Evolutionary conservation across 768 basidiomycete species (phyloP).

Genomic region (Xerocomus potaroensis): DNA sequence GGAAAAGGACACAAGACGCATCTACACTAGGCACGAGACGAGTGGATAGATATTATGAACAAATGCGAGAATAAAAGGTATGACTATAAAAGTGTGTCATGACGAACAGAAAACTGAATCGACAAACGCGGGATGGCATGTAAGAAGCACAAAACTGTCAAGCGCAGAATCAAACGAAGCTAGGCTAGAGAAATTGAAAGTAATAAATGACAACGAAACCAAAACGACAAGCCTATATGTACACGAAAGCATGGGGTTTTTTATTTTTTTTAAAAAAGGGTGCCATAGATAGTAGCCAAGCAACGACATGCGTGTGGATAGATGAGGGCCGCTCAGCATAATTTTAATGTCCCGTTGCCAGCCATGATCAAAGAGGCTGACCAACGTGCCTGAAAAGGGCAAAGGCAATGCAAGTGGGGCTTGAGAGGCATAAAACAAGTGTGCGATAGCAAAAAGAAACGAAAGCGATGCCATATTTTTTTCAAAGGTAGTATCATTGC

Average conservation of each 20-base stretch:
- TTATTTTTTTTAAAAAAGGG: constrained; percentile 3
- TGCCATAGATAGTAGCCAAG: constrained; percentile 29
- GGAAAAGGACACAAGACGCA: constrained; percentile 11
- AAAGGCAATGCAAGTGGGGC: constrained; percentile 21
- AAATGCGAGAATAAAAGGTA: constrained; percentile 17
- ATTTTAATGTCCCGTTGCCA: constrained; percentile 24
- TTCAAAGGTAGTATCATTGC: constrained; percentile 13
- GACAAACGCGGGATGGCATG: constrained; percentile 13
- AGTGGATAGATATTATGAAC: constrained; percentile 31
- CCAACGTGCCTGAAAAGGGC: constrained; percentile 9
- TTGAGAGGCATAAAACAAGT: constrained; percentile 14
- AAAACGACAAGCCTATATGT: constrained; percentile 21
- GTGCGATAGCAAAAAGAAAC: constrained; percentile 24
- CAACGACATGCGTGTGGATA: constrained; percentile 15
- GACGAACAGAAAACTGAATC: background rate
- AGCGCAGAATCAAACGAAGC: constrained; percentile 7
- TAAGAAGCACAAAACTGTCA: constrained; percentile 11
- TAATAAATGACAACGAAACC: constrained; percentile 26
- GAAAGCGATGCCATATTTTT: constrained; percentile 28
- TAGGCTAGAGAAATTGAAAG: constrained; percentile 12
- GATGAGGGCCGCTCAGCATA: constrained; percentile 22
- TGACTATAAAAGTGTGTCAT: constrained; percentile 15
- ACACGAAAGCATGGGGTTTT: constrained; percentile 25
- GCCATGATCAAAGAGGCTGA: constrained; percentile 7
- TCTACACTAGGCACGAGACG: constrained; percentile 27